Base-by-base conservation (phyloP, 495 filamentous ascomycete species). In the Neurospora sp. region DNA sequence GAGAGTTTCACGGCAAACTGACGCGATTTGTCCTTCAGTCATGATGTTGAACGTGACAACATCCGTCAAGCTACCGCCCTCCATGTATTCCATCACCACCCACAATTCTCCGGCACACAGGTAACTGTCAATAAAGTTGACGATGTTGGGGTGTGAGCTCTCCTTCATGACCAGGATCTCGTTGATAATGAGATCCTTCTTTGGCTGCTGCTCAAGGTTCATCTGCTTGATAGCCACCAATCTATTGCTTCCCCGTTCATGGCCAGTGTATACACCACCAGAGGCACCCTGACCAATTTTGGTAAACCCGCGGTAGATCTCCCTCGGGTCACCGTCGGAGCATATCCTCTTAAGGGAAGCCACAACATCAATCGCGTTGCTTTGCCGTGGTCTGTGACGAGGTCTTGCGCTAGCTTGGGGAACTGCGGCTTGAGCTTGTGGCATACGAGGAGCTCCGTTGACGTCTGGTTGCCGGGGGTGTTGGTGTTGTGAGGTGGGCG, bases 51-150 rank as follows among this genome's bases (percentile, higher is more conserved):
- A 98, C 12, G 95, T 98, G 44, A 99, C 96, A 37, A 99, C 96
- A 82, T 99, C 96, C 3, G 96, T 99, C 80, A 99, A 83, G 83
- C 94, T 97, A 41, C 96, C 96, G 68, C 96, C 96, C 79, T 99
- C 96, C 96, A 99, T 99, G 76, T 94, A 99, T 80, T 99, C 96
- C 96, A 99, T 99, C 38, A 98, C 94, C 14, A 99, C 96, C 96
- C 96, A 99, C 48, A 99, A 82, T 79, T 99, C 96, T 22, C 95
- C 89, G 4, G 88, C 87, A 44, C 94, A 91, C 27, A 99, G 85
- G 80, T 92, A 98, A 79, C 94, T 97, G 84, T 98, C 96, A 83
- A 98, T 92, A 82, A 98, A 99, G 79, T 99, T 99, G 80, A 99
- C 96, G 79, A 99, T 97, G 78, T 99, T 99, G 80, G 92, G 94